Percentiles rank a stretch among this genome's conserved stretches.
These are phyloP conservation scores for Ramularia collo-cygni DNA, from an alignment of 2,329 filamentous ascomycete genomes.

Conservation along the genomic window DNA sequence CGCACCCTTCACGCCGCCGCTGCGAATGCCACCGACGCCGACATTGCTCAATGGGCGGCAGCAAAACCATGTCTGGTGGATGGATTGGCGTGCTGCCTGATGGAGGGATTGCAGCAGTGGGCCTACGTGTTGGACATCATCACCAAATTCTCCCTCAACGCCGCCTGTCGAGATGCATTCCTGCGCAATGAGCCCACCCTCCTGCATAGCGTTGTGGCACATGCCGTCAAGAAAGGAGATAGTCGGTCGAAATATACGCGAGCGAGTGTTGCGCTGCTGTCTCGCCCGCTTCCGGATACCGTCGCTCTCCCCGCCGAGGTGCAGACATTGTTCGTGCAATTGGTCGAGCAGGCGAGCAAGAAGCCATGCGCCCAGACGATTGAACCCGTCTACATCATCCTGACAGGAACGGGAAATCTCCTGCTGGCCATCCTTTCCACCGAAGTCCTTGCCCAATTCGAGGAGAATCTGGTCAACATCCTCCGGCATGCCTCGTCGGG, in stretches of 20 bases:
- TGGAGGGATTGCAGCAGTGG: constrained; percentile 46
- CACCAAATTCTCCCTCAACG: constrained; percentile 32
- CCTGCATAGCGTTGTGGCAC: constrained; percentile 22
- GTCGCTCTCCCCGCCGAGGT: constrained; percentile 27
- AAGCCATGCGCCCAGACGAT: constrained; percentile 23
- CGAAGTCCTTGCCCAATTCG: constrained; percentile 22
- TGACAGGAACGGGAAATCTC: constrained; percentile 26
- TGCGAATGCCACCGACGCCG: constrained; percentile 24
- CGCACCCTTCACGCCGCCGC: constrained; percentile 10
- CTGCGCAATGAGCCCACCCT: constrained; percentile 27
- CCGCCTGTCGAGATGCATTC: constrained; percentile 26
- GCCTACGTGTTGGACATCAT: constrained; percentile 46
- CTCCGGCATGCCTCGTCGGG: constrained; percentile 22
- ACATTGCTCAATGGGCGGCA: constrained; percentile 41
- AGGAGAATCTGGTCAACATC: constrained; percentile 29
- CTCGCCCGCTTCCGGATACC: constrained; percentile 23
- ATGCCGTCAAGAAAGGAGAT: constrained; percentile 20
- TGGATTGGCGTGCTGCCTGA: constrained; percentile 38
- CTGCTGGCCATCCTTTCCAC: constrained; percentile 26
- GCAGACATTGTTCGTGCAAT: constrained; percentile 28
- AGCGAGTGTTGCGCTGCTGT: constrained; percentile 25
- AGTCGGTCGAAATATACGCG: constrained; percentile 16
- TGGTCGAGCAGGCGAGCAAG: constrained; percentile 26
- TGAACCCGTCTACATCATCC: constrained; percentile 27
- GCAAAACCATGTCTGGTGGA: constrained; percentile 45